Evolutionary conservation across 164 flowering plant genomes (phyloP).

Genomic region (Chloranthus sessilifolius): DNA sequence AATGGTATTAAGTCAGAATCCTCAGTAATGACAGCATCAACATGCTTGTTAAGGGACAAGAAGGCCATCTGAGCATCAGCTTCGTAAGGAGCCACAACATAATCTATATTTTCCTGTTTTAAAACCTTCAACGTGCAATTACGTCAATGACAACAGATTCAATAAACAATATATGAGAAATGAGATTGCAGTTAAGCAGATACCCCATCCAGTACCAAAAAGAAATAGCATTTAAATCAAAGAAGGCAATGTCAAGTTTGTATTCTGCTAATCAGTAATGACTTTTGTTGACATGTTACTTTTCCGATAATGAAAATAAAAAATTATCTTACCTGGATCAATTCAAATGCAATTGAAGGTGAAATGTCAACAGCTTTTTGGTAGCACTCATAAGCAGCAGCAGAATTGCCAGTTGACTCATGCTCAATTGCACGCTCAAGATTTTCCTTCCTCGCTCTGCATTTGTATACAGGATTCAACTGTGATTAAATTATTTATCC

Average conservation of each 20-base stretch:
- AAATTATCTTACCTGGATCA: slow-evolving; percentile 59
- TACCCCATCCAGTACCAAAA: not conserved
- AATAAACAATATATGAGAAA: not conserved
- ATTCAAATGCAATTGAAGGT: slow-evolving; percentile 73
- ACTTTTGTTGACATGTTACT: not conserved
- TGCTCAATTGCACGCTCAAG: slow-evolving; percentile 89
- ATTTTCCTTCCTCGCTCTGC: slow-evolving; percentile 84
- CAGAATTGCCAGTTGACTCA: slow-evolving; percentile 70
- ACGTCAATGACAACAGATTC: slow-evolving; percentile 8
- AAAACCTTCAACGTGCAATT: slow-evolving; percentile 51
- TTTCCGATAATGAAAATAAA: slow-evolving; percentile 1
- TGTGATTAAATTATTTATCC: not conserved
- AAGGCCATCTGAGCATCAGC: slow-evolving; percentile 99
- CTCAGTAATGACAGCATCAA: slow-evolving; percentile 89
- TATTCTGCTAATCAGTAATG: no score
- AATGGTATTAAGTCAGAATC: slow-evolving; percentile 96
- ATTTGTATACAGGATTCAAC: no score
- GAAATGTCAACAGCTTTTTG: slow-evolving; percentile 96
- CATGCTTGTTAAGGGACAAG: slow-evolving; percentile 69
- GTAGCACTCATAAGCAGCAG: slow-evolving; percentile 90
- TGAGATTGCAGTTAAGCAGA: no score
- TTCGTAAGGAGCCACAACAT: slow-evolving; percentile 94
- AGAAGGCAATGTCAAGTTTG: not conserved
- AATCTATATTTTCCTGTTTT: slow-evolving; percentile 64
- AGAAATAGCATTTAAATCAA: not conserved